Evolutionary conservation across 371 early-diverging fungal species (phyloP).

Genomic region (Actinomortierella wolfii): DNA sequence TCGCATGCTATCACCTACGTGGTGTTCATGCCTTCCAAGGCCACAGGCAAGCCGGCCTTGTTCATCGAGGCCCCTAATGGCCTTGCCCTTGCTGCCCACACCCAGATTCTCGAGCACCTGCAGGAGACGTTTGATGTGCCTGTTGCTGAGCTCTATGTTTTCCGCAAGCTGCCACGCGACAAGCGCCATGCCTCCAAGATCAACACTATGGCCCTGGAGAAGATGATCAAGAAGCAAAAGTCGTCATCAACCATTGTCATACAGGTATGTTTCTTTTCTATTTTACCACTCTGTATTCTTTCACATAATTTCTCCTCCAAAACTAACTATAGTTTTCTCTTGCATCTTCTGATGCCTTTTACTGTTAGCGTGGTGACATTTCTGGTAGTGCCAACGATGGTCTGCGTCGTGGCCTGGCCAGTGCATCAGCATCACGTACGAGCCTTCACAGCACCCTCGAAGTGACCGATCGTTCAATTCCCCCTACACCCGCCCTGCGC

Average conservation of each 20-base stretch:
- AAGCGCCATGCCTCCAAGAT: constrained; percentile 47
- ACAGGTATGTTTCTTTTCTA: no score
- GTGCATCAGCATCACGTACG: constrained; percentile 23
- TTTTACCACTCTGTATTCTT: no score
- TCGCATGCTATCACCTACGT: constrained; percentile 40
- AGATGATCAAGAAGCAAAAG: constrained; percentile 41
- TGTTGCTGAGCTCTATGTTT: constrained; percentile 39
- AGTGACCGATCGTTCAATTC: constrained; percentile 10
- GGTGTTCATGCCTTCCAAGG: constrained; percentile 42
- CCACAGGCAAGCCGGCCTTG: constrained; percentile 38
- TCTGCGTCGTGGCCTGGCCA: constrained; percentile 29
- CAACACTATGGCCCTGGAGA: constrained; percentile 44
- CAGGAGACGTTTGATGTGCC: constrained; percentile 46
- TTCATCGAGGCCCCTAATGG: constrained; percentile 42
- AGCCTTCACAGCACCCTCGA: constrained; percentile 16
- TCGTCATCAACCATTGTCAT: constrained; percentile 27
- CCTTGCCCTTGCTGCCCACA: constrained; percentile 30
- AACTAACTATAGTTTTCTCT: no score
- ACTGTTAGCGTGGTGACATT: constrained; percentile 24
- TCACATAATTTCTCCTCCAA: no score
- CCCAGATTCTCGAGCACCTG: constrained; percentile 37
- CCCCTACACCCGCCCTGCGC: constrained; percentile 10
- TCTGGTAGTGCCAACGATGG: constrained; percentile 31
- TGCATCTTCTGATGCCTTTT: no score
- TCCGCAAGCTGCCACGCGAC: constrained; percentile 44